These are phyloP conservation scores for Cladochytrium replicatum DNA, from an alignment of 192 early-diverging fungal genomes.

Conservation along the genomic window DNA sequence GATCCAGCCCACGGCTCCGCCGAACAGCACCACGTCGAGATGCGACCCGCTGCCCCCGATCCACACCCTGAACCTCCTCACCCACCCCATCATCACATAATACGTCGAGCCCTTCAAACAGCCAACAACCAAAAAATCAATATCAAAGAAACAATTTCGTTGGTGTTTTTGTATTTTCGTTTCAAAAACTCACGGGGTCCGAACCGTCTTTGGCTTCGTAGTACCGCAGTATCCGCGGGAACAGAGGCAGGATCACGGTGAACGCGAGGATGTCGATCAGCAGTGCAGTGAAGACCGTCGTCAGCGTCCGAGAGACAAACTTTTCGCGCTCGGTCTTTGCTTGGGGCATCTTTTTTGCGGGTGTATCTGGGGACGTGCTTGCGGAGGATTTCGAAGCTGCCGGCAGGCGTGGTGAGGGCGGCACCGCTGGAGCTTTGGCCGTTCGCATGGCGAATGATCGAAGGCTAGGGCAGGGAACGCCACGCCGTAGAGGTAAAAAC, in stretches of 20 bases:
- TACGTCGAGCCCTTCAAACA: constrained; percentile 21
- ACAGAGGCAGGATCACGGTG: constrained; percentile 93
- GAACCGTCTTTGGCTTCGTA: constrained; percentile 61
- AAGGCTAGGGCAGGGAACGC: too few species aligned
- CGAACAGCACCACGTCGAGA: constrained; percentile 73
- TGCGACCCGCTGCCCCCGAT: constrained; percentile 22
- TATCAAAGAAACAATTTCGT: background rate
- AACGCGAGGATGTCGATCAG: constrained; percentile 94
- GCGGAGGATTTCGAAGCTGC: too few species aligned
- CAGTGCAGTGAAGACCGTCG: constrained; percentile 71
- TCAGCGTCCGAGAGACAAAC: constrained; percentile 19
- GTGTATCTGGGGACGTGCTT: too few species aligned
- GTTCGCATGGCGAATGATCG: too few species aligned
- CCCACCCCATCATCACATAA: constrained; percentile 24
- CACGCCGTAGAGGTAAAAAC: too few species aligned
- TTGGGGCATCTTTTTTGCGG: too few species aligned
- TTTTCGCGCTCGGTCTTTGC: background rate
- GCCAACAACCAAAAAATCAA: constrained; percentile 8
- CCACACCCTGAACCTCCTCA: constrained; percentile 25
- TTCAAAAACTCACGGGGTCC: too few species aligned
- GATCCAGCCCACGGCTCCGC: constrained; percentile 81
- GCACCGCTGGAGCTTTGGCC: too few species aligned
- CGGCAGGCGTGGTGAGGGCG: too few species aligned
- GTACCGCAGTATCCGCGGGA: constrained; percentile 79
- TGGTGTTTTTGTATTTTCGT: background rate